Evolutionary conservation across 805 yeast genomes (phyloP), one percentile per base, ranked within the genome.

Genomic region (Myxozyma sirexii): DNA sequence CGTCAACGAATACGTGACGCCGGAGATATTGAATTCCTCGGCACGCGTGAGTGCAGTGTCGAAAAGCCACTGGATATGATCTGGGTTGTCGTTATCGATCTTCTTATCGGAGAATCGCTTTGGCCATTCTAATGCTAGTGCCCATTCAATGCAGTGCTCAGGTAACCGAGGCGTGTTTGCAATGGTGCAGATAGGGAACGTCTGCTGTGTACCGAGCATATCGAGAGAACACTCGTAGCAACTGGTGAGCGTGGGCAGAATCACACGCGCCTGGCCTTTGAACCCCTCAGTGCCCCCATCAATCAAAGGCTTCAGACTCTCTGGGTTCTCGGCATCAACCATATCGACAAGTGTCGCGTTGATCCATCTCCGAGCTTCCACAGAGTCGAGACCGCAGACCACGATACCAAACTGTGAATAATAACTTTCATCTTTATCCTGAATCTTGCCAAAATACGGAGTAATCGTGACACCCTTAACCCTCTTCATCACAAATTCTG

Each of bases 281-380:
- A 93, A 87, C 19, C 65, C 97, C 70, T 93, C 98, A 0, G 97
- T 88, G 2, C 97, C 99, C 3, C 97, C 97, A 71, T 93, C 99
- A 15, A 94, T 84, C 70, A 93, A 72, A 0, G 91, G 90, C 46
- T 84, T 83, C 19, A 83, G 72, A 1, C 77, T 72, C 13, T 76
- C 78, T 13, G 80, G 80, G 51, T 77, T 76, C 1, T 82, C 79
- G 13, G 62, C 59, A 49, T 81, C 84, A 3, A 88, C 90, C 63
- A 92, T 68, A 8, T 83, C 78, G 1, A 88, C 83, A 27, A 93
- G 73, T 13, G 83, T 80, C 13, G 81, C 77, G 72, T 93, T 93
- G 63, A 93, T 87, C 93, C 96, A 92, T 50, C 97, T 75, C 38
- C 99, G 78, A 0, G 98, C 97, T 68, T 86, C 93, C 4, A 94